phyloP scores from a whole-genome alignment of 305 asterid genomes.

The Plantago coronopus region DNA sequence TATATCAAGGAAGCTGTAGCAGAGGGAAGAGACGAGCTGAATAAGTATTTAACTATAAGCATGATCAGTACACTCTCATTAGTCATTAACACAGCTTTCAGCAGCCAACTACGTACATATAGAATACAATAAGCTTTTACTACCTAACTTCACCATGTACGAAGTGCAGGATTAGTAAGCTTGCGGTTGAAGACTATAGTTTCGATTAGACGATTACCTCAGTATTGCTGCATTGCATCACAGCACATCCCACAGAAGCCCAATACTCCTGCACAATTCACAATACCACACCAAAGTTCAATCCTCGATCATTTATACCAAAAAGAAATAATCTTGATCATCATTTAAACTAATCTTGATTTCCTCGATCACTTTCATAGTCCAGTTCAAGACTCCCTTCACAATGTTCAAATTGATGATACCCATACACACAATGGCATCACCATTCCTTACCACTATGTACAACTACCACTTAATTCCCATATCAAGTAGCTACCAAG shows the following conservation, averaged over 20 bases:
- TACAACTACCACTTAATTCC: too few species aligned
- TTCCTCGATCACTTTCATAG: neutral
- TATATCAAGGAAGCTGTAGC: neutral
- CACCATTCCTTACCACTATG: too few species aligned
- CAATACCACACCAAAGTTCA: slow-evolving; percentile 15
- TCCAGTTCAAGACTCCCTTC: neutral
- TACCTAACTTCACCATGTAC: neutral
- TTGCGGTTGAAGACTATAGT: slow-evolving; percentile 8
- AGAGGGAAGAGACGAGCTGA: neutral
- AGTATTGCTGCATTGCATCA: slow-evolving; percentile 99
- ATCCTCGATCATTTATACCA: neutral
- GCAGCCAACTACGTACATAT: too few species aligned
- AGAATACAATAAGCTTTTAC: neutral
- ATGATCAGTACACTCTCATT: neutral
- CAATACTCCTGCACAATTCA: slow-evolving; percentile 69
- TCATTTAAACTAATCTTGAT: neutral
- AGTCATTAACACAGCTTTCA: neutral
- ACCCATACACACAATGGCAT: too few species aligned
- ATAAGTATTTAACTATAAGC: slow-evolving; percentile 1
- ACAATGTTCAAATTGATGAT: too few species aligned
- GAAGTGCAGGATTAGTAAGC: neutral
- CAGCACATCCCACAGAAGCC: slow-evolving; percentile 96
- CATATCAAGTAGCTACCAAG: neutral
- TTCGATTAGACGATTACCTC: slow-evolving; percentile 66
- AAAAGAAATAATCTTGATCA: neutral